Conservation (phyloP, 2,329 filamentous ascomycete genomes). For the Tolypocladium amazonense region DNA sequence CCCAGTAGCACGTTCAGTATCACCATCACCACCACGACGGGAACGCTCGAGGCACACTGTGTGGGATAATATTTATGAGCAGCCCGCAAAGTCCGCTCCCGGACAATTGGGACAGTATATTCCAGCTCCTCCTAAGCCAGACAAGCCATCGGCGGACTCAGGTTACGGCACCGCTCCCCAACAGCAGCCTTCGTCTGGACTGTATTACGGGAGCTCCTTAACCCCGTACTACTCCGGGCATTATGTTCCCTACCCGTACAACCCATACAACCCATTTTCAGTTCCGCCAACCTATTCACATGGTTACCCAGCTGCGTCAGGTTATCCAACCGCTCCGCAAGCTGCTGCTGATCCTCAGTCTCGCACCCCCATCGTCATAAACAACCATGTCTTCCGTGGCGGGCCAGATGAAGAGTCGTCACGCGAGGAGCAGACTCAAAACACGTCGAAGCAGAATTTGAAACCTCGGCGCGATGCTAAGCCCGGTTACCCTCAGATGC, state of each 20-base stretch:
- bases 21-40: not conserved
- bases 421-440: not conserved
- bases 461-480: not conserved
- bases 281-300: not conserved
- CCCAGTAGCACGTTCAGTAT: too few relatives aligned
- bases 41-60: too few relatives aligned
- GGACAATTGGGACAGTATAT: not conserved
- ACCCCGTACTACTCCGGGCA: not conserved
- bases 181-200: not conserved
- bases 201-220: not conserved
- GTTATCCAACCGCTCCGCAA: not conserved
- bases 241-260: not conserved
- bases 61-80: not conserved
- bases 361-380: not conserved
- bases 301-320: not conserved
- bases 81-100: not conserved
- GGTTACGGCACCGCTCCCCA: not conserved
- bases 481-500: not conserved
- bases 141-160: not conserved
- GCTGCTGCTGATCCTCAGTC: not conserved
- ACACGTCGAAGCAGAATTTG: not conserved
- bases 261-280: not conserved
- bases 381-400: not conserved
- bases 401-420: not conserved
- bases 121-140: not conserved